Evolutionary conservation across 257 asterid species (phyloP), one percentile per base, ranked within the genome.

Genomic region (Solanum lycopersicoides): DNA sequence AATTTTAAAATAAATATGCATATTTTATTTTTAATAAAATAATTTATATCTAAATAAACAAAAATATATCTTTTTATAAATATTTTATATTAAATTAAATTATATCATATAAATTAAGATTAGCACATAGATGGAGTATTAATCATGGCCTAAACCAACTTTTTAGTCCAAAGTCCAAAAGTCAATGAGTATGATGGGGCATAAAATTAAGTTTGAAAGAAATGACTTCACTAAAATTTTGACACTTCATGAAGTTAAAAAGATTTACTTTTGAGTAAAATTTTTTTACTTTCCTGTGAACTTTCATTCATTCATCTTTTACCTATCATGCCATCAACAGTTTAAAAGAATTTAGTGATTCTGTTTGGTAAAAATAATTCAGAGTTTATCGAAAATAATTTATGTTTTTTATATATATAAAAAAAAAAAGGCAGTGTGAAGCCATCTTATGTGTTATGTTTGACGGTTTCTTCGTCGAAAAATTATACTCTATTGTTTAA

Each of bases 131-230:
- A 23, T 16, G 1, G 23, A 63, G 71, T 63, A 28, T 10, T 50
- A 80, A 47, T 80, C 30, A 80, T 80, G 6, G 30, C 28, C 69
- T 80, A 47, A 50, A 23, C 9, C 69, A 12, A 47, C 37, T 72
- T 80, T 80, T 80, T 47, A 6, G 68, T 80, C 69, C 44, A 80
- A 80, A 80, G 25, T 80, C 85, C 41, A 80, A 80, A 80, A 80
- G 25, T 80, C 85, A 80, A 50, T 47, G 32, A 80, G 21, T 80
- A 80, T 50, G 68, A 2, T 30, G 35, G 65, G 68, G 68, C 68
- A 30, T 28, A 28, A 2, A 1, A 30, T 80, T 35, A 30, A 47
- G 69, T 47, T 50, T 80, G 85, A 50, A 9, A 47, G 44, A 50
- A 50, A 11, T 50, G 14, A 47, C 44, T 47, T 50, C 85, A 80